Conservation (phyloP, 2,329 filamentous ascomycete species). For the Tolypocladium sp. region DNA sequence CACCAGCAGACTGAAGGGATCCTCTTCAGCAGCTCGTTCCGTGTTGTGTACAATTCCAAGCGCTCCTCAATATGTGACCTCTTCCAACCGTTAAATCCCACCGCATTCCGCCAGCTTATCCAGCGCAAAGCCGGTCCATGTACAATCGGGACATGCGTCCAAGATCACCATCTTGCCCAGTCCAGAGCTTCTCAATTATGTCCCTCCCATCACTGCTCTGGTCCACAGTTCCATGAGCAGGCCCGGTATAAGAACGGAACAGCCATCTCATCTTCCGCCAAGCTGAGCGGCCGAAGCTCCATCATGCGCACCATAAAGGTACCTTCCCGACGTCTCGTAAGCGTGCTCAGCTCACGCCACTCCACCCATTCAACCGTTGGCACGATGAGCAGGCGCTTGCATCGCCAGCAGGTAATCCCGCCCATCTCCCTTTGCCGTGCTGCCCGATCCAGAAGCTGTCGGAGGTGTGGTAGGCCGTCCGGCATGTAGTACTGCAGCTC, state of each 20-base stretch:
- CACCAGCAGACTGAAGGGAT: neutral
- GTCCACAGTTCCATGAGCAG: constrained; percentile 42
- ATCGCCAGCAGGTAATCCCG: constrained; percentile 42
- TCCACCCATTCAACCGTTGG: constrained; percentile 53
- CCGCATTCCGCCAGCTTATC: neutral
- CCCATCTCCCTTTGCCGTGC: constrained; percentile 34
- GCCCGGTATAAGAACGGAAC: constrained; percentile 39
- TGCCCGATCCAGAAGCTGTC: constrained; percentile 29
- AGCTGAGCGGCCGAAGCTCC: constrained; percentile 16
- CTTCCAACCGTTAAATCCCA: neutral
- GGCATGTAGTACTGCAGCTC: constrained; percentile 35
- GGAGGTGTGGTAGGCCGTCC: constrained; percentile 29
- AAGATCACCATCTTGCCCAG: neutral
- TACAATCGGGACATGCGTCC: neutral
- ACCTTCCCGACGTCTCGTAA: neutral
- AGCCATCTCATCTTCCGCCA: constrained; percentile 21
- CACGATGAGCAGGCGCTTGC: constrained; percentile 36
- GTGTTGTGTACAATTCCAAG: neutral
- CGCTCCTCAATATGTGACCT: neutral
- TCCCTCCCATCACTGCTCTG: constrained; percentile 16
- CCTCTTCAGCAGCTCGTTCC: neutral
- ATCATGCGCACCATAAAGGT: constrained; percentile 1
- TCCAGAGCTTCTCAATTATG: neutral
- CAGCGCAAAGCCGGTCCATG: neutral
- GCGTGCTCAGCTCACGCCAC: constrained; percentile 39